These are phyloP conservation scores for Trematosphaeria pertusa DNA, from an alignment of 2,329 filamentous ascomycete species.

Conservation along the genomic window DNA sequence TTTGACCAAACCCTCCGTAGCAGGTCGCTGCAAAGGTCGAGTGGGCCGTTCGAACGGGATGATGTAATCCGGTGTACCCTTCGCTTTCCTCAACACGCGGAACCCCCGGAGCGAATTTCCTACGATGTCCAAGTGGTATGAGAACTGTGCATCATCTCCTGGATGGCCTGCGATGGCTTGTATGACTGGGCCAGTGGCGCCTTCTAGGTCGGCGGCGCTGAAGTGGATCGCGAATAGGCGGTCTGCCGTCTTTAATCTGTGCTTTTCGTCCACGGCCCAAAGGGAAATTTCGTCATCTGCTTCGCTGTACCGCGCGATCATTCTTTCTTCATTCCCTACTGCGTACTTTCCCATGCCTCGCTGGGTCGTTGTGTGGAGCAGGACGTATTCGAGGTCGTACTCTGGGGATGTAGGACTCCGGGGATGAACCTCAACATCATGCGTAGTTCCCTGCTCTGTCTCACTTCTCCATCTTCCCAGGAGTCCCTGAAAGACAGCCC, in stretches of 20 bases:
- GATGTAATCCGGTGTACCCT: too few relatives aligned
- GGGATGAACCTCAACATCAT: slow-evolving; percentile 8
- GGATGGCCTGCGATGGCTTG: too few relatives aligned
- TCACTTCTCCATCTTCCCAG: slow-evolving; percentile 65
- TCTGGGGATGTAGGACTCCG: neutral
- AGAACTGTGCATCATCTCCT: too few relatives aligned
- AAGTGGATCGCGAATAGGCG: neutral
- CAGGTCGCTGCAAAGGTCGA: too few relatives aligned
- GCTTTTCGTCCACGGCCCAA: neutral
- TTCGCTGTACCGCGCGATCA: slow-evolving; percentile 7
- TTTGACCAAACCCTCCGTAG: too few relatives aligned
- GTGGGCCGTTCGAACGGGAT: too few relatives aligned
- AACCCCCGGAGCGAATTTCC: too few relatives aligned
- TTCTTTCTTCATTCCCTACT: neutral
- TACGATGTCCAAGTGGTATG: too few relatives aligned
- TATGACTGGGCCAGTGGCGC: too few relatives aligned
- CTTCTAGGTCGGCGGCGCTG: too few relatives aligned
- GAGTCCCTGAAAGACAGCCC: slow-evolving; percentile 71
- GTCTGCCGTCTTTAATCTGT: neutral
- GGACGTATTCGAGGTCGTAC: slow-evolving; percentile 5
- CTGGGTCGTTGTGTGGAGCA: neutral
- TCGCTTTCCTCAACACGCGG: too few relatives aligned
- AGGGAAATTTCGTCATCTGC: slow-evolving; percentile 2
- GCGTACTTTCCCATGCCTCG: neutral
- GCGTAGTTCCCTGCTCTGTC: neutral